phyloP scores from a whole-genome alignment of 2,329 filamentous ascomycete genomes.

The Allantophomopsis lycopodina region DNA sequence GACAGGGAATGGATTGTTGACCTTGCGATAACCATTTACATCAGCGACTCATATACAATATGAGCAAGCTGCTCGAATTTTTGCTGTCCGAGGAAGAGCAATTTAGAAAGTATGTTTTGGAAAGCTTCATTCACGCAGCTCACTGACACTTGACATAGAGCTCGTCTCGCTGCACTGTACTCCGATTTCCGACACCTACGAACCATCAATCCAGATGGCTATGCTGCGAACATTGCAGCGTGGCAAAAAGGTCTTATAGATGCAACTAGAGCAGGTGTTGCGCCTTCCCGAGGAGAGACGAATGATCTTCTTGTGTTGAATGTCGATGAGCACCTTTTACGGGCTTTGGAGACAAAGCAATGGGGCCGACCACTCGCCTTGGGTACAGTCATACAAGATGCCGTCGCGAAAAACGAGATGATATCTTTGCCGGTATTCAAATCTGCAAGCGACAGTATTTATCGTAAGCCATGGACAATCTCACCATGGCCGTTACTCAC shows the following conservation, averaged over 20 bases:
- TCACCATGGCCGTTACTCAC: conserved; percentile 56
- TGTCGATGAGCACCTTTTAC: conserved; percentile 49
- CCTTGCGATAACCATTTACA: background rate
- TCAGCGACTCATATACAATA: conserved; percentile 14
- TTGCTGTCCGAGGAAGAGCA: conserved; percentile 45
- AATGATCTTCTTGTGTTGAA: conserved; percentile 36
- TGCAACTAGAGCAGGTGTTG: conserved; percentile 46
- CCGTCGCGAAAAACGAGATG: conserved; percentile 53
- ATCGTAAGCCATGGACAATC: conserved; percentile 47
- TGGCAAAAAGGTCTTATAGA: conserved; percentile 66
- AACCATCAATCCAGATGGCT: conserved; percentile 73
- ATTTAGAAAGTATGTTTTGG: conserved; percentile 38
- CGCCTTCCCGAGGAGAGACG: conserved; percentile 26
- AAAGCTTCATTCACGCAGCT: background rate
- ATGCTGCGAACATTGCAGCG: conserved; percentile 62
- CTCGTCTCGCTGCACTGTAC: conserved; percentile 73
- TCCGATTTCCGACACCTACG: conserved; percentile 70
- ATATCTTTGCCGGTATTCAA: conserved; percentile 60
- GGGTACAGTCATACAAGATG: conserved; percentile 64
- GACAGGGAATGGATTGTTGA: conserved; percentile 4
- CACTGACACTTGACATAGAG: conserved; percentile 28
- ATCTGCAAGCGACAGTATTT: conserved; percentile 52
- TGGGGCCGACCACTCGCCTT: conserved; percentile 74
- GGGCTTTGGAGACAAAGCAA: conserved; percentile 60
- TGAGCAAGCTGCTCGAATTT: conserved; percentile 57